Conservation (phyloP, 2,329 filamentous ascomycete genomes). For the Sclerotinia minor region DNA sequence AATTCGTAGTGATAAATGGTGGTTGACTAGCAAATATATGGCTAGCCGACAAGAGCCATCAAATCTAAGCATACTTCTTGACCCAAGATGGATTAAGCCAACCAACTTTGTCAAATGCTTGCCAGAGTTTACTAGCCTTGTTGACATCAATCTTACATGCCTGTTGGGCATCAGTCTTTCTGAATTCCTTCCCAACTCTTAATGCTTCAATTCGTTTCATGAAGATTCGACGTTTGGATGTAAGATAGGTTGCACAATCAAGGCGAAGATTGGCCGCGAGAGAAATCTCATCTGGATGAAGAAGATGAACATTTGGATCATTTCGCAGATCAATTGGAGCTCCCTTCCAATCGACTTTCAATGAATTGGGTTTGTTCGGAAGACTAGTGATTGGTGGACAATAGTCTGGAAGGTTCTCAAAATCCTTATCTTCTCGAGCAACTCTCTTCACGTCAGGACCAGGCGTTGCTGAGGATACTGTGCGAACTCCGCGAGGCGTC, state of each 20-base stretch:
- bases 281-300: conserved; percentile 75
- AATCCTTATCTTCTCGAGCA: conserved; percentile 82
- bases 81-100: conserved; percentile 60
- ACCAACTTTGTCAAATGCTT: conserved; percentile 80
- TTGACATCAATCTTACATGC: conserved; percentile 99
- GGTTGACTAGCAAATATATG: conserved; percentile 16
- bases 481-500: conserved; percentile 23
- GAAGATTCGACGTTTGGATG: conserved; percentile 92
- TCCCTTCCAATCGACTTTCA: conserved; percentile 88
- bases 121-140: conserved; percentile 92
- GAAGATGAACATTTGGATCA: conserved; percentile 67
- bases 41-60: conserved; percentile 24
- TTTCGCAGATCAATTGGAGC: conserved; percentile 71
- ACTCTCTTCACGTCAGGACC: conserved; percentile 49
- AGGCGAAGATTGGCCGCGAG: conserved; percentile 79
- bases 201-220: conserved; percentile 68
- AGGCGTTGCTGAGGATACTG: conserved; percentile 34
- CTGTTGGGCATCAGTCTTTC: conserved; percentile 93
- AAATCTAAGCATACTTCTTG: conserved; percentile 30
- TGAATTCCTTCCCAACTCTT: conserved; percentile 75
- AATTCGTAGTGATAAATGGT: conserved; percentile 3
- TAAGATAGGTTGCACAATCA: conserved; percentile 84
- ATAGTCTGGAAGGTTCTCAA: conserved; percentile 67
- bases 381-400: conserved; percentile 69
- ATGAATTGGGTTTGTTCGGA: conserved; percentile 63